Percentiles rank a stretch among this genome's conserved stretches.
These are phyloP conservation scores for Xylaria polymorpha DNA, from an alignment of 2,329 filamentous ascomycete genomes.

Conservation along the genomic window DNA sequence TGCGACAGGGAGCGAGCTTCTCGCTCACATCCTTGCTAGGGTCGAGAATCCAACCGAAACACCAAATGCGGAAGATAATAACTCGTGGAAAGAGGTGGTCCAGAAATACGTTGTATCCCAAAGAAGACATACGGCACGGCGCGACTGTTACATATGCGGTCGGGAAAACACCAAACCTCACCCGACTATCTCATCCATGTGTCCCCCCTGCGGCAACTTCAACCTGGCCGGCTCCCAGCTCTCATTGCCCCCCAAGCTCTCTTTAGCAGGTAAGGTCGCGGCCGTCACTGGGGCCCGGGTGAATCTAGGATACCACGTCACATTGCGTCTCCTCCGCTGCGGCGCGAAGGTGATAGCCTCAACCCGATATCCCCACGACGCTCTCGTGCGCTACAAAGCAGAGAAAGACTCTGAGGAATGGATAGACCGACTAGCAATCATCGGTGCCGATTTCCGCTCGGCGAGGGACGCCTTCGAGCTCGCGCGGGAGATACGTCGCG, in stretches of 20 bases:
- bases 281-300: conserved; percentile 23
- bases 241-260: neutral
- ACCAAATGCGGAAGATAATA: neutral
- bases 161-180: conserved; percentile 9
- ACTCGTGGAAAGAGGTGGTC: conserved; percentile 20
- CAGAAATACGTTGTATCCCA: conserved; percentile 10
- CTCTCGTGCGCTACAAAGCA: conserved; percentile 20
- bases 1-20: conserved; percentile 9
- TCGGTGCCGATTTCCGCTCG: conserved; percentile 28
- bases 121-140: neutral
- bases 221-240: conserved; percentile 11
- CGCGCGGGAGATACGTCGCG: conserved; percentile 10
- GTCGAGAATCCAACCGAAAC: neutral
- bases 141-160: conserved; percentile 32
- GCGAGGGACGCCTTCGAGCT: conserved; percentile 30
- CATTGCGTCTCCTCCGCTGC: conserved; percentile 27
- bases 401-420: conserved; percentile 24
- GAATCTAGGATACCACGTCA: conserved; percentile 28
- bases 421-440: conserved; percentile 21
- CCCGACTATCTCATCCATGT: conserved; percentile 24
- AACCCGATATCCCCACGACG: conserved; percentile 32
- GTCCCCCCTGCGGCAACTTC: conserved; percentile 28
- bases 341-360: conserved; percentile 29
- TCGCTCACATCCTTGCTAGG: conserved; percentile 12
- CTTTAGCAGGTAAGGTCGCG: conserved; percentile 15